Evolutionary conservation across 495 filamentous ascomycete genomes (phyloP), one percentile per base, ranked within the genome.

Genomic region (Lepidopterella palustris): DNA sequence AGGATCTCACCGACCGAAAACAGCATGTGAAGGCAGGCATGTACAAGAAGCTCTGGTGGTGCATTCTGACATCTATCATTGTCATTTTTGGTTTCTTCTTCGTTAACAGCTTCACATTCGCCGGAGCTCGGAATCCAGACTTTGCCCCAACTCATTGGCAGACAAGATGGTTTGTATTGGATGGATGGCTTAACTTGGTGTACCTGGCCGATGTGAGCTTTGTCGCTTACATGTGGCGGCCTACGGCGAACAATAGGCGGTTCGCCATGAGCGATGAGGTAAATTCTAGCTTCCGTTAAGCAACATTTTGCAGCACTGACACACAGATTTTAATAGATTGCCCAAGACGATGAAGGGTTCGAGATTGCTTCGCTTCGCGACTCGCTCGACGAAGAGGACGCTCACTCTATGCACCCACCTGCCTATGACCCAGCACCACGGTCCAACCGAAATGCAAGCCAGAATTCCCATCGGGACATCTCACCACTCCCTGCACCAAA

Each of bases 31-130:
- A 99, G 71, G 87, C 88, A 21, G 73, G 82, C 71, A 99, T 99
- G 93, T 99, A 97, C 77, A 90, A 89, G 75, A 95, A 95, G 73
- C 85, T 99, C 24, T 99, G 93, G 93, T 99, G 89, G 89, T 92
- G 90, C 72, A 95, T 99, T 60, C 79, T 99, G 15, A 80, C 80
- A 57, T 91, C 87, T 65, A 96, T 99, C 70, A 76, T 96, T 55
- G 89, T 97, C 52, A 97, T 97, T 62, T 97, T 97, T 66, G 91
- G 79, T 58, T 99, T 97, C 77, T 96, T 99, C 78, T 87, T 88
- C 69, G 82, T 97, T 73, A 97, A 96, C 76, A 92, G 88, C 52
- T 91, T 97, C 73, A 87, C 84, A 26, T 96, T 98, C 68, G 92
- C 90, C 48, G 89, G 90, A 23, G 82, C 81, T 57, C 80, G 79